phyloP scores from a whole-genome alignment of 306 rosid genomes.

The Glycine latifolia region DNA sequence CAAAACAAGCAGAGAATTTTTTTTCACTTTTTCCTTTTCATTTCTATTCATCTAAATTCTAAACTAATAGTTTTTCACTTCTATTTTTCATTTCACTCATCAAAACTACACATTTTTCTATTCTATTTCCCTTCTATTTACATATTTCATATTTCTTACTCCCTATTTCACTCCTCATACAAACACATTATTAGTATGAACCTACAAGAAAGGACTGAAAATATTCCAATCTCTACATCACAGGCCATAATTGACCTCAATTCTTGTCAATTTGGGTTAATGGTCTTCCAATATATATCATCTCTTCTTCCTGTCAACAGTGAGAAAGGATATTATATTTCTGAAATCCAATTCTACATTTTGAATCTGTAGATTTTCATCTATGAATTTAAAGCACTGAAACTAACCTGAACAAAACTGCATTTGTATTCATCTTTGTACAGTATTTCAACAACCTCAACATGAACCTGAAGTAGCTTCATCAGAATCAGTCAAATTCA shows the following conservation, averaged over 20 bases:
- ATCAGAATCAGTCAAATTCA: conserved; percentile 1
- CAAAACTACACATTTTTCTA: background rate
- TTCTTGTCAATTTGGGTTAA: conserved; percentile 50
- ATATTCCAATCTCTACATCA: conserved; percentile 56
- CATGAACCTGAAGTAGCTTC: conserved; percentile 22
- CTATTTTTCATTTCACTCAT: background rate
- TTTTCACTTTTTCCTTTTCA: background rate
- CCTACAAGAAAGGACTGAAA: conserved; percentile 63
- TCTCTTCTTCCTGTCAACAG: conserved; percentile 54
- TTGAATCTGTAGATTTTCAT: background rate
- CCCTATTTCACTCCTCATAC: background rate
- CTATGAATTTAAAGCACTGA: conserved; percentile 25
- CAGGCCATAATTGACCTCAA: conserved; percentile 47
- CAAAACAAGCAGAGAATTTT: background rate
- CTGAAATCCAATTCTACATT: conserved; percentile 20
- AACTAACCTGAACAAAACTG: conserved; percentile 59
- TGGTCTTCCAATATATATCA: conserved; percentile 44
- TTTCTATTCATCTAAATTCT: background rate
- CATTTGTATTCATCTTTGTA: conserved; percentile 51
- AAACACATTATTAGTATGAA: background rate
- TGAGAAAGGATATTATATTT: conserved; percentile 41
- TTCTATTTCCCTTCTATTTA: conserved; percentile 3
- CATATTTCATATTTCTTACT: background rate
- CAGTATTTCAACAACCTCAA: conserved; percentile 42
- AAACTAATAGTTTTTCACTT: background rate